Percentiles rank a stretch among this genome's conserved stretches.
phyloP scores from a whole-genome alignment of 176 grass and related monocot genomes.

The Paspalum vaginatum region DNA sequence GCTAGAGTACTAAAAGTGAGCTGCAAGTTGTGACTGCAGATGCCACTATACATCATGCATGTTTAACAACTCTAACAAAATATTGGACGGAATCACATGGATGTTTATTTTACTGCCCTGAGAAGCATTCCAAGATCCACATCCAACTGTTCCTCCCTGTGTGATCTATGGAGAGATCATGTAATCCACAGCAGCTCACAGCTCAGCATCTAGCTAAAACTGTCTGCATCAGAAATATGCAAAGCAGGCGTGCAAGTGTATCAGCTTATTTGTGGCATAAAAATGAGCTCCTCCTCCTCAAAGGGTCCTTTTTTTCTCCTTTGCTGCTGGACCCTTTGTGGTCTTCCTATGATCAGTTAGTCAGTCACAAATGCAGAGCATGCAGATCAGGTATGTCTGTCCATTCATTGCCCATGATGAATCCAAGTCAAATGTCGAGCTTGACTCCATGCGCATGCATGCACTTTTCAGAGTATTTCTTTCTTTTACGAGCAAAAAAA shows the following conservation, averaged over 20 bases:
- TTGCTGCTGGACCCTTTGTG: background rate
- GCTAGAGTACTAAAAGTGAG: constrained; percentile 35
- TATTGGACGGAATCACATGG: constrained; percentile 39
- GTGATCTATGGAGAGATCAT: constrained; percentile 25
- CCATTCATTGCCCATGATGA: constrained; percentile 42
- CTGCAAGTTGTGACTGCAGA: constrained; percentile 38
- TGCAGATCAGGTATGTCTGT: constrained; percentile 31
- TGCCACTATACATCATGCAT: constrained; percentile 27
- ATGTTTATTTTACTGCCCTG: constrained; percentile 37
- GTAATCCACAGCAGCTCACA: background rate
- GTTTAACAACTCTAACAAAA: constrained; percentile 46
- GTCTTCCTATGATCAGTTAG: constrained; percentile 31
- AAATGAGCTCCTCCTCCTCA: constrained; percentile 7
- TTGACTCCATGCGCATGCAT: constrained; percentile 45
- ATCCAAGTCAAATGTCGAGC: constrained; percentile 47
- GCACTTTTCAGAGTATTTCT: constrained; percentile 16
- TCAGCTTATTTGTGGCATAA: constrained; percentile 30
- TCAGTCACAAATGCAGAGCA: constrained; percentile 27
- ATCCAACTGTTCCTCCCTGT: constrained; percentile 27
- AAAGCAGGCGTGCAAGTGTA: constrained; percentile 6
- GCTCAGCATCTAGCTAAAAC: constrained; percentile 8
- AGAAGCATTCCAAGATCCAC: constrained; percentile 49
- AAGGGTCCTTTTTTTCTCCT: background rate
- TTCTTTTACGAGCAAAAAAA: background rate
- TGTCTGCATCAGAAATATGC: constrained; percentile 3